Conservation (phyloP, 345 rosid genomes). For the Litchi chinensis region DNA sequence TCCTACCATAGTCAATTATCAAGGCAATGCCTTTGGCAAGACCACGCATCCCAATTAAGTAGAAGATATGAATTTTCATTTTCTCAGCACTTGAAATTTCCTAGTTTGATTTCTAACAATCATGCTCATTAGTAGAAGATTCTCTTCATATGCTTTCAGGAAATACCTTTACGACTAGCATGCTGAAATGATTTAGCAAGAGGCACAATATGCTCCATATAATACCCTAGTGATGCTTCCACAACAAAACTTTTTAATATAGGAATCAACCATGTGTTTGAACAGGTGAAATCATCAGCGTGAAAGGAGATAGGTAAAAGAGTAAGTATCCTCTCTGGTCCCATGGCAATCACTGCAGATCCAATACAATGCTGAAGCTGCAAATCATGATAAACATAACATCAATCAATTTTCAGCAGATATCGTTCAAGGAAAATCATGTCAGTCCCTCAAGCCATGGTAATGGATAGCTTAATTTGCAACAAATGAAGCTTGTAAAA, state of each 20-base stretch:
- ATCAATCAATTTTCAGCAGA: slow-evolving; percentile 25
- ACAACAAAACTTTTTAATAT: slow-evolving; percentile 61
- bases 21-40: not conserved
- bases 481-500: slow-evolving; percentile 6
- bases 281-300: slow-evolving; percentile 51
- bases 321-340: slow-evolving; percentile 68
- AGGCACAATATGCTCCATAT: slow-evolving; percentile 79
- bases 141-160: slow-evolving; percentile 12
- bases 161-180: slow-evolving; percentile 67
- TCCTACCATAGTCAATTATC: not conserved
- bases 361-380: slow-evolving; percentile 86
- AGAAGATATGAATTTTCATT: not conserved
- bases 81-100: slow-evolving; percentile 15
- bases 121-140: not conserved
- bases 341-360: slow-evolving; percentile 80
- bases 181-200: slow-evolving; percentile 68
- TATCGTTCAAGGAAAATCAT: not conserved
- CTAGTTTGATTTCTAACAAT: not conserved
- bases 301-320: slow-evolving; percentile 69
- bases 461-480: slow-evolving; percentile 1
- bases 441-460: not conserved
- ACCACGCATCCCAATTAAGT: not conserved
- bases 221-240: slow-evolving; percentile 78
- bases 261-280: slow-evolving; percentile 81
- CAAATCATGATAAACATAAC: slow-evolving; percentile 29